These are phyloP conservation scores for Hordeum vulgare DNA, from an alignment of 176 grass and related monocot genomes.

Conservation along the genomic window DNA sequence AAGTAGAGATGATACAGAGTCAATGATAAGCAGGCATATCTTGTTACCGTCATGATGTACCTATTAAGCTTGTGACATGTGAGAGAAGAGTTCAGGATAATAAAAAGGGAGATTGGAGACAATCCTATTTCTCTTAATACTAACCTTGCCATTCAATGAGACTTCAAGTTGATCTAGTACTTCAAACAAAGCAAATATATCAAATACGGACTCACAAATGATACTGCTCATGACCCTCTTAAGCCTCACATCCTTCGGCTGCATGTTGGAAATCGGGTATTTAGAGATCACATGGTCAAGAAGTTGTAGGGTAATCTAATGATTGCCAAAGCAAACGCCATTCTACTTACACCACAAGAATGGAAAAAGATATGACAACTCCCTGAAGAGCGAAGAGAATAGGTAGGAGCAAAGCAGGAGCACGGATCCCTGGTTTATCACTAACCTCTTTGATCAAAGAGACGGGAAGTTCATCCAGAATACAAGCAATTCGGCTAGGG, in stretches of 20 bases:
- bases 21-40: slow-evolving; percentile 79
- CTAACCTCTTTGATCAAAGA: slow-evolving; percentile 37
- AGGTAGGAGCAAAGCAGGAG: neutral
- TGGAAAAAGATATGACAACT: neutral
- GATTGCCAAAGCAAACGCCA: neutral
- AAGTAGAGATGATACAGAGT: slow-evolving; percentile 82
- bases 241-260: slow-evolving; percentile 46
- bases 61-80: slow-evolving; percentile 31
- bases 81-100: neutral
- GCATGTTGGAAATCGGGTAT: slow-evolving; percentile 15
- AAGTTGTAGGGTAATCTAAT: neutral
- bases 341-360: neutral
- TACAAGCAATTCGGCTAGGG: slow-evolving; percentile 39
- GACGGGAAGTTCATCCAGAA: slow-evolving; percentile 35
- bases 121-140: neutral
- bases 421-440: neutral
- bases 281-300: neutral
- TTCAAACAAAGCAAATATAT: slow-evolving; percentile 87
- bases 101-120: neutral
- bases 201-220: slow-evolving; percentile 64
- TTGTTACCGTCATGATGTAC: slow-evolving; percentile 37
- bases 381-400: neutral
- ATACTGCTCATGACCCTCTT: slow-evolving; percentile 67
- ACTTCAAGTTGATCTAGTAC: slow-evolving; percentile 60
- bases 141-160: slow-evolving; percentile 51